Conservation (phyloP, 2,329 filamentous ascomycete genomes). For the Calonectria pteridis region DNA sequence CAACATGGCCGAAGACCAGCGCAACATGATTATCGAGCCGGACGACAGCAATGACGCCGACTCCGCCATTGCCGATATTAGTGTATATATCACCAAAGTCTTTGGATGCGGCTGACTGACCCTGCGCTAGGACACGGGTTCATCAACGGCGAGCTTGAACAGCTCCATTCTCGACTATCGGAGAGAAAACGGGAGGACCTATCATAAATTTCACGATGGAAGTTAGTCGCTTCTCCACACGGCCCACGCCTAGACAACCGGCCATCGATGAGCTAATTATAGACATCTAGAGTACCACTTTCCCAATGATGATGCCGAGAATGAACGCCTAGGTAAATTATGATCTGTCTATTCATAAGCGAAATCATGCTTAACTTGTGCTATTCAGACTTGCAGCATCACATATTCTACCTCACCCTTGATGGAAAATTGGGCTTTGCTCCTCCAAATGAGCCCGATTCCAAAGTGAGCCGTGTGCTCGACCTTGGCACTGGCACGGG, state of each 20-base stretch:
- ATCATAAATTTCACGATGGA: constrained; percentile 14
- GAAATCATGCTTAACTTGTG: neutral
- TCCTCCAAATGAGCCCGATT: neutral
- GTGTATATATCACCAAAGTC: neutral
- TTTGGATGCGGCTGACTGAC: neutral
- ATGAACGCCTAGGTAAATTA: constrained; percentile 11
- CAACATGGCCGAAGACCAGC: neutral
- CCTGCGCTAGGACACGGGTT: neutral
- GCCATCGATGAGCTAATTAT: neutral
- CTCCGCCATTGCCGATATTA: neutral
- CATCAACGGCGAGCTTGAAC: constrained; percentile 3
- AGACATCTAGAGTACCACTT: constrained; percentile 4
- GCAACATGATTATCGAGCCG: neutral
- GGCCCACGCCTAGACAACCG: neutral
- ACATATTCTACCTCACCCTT: constrained; percentile 13
- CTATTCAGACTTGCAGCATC: constrained; percentile 4
- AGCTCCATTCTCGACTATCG: constrained; percentile 24
- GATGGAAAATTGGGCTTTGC: neutral
- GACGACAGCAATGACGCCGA: neutral
- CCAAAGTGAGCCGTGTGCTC: neutral
- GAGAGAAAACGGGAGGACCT: constrained; percentile 22
- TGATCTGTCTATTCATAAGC: neutral
- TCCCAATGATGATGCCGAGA: constrained; percentile 20
- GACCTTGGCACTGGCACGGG: constrained; percentile 12
- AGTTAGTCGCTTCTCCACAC: neutral